phyloP scores from a whole-genome alignment of 768 basidiomycete species.

The Auriculariales sp. region DNA sequence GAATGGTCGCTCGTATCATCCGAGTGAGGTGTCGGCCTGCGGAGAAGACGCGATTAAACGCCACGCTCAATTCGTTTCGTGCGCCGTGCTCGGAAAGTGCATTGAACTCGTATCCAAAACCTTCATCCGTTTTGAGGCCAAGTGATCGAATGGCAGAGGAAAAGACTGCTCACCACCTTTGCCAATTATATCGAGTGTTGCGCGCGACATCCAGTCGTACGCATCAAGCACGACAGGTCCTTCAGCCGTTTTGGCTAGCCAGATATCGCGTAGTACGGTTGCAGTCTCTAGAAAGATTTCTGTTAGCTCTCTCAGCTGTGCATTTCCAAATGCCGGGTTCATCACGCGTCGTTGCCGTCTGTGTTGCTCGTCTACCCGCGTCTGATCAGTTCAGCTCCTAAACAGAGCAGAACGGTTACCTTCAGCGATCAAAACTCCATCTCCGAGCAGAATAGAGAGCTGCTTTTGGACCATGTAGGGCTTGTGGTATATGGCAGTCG shows the following conservation, averaged over 20 bases:
- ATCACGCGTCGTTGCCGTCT: neutral
- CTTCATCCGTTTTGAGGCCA: neutral
- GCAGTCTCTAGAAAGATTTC: too few relatives aligned
- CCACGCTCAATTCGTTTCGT: neutral
- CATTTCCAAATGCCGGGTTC: neutral
- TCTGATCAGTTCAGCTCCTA: neutral
- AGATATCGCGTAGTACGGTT: neutral
- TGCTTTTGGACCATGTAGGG: neutral
- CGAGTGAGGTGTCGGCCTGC: neutral
- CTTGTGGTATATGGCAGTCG: neutral
- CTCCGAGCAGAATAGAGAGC: neutral
- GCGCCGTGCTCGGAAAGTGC: neutral
- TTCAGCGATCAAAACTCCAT: neutral
- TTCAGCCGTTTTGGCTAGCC: neutral
- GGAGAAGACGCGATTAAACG: neutral
- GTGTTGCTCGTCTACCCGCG: neutral
- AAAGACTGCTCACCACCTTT: constrained; percentile 9
- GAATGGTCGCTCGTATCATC: neutral
- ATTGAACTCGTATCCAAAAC: neutral
- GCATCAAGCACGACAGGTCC: constrained; percentile 14
- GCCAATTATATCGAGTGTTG: constrained; percentile 21
- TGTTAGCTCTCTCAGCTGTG: too few relatives aligned
- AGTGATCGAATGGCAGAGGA: neutral
- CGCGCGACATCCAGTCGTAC: constrained; percentile 14
- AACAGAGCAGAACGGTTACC: neutral